Conservation (phyloP, 2,329 filamentous ascomycete species). For the Leptosphaerulina australis region DNA sequence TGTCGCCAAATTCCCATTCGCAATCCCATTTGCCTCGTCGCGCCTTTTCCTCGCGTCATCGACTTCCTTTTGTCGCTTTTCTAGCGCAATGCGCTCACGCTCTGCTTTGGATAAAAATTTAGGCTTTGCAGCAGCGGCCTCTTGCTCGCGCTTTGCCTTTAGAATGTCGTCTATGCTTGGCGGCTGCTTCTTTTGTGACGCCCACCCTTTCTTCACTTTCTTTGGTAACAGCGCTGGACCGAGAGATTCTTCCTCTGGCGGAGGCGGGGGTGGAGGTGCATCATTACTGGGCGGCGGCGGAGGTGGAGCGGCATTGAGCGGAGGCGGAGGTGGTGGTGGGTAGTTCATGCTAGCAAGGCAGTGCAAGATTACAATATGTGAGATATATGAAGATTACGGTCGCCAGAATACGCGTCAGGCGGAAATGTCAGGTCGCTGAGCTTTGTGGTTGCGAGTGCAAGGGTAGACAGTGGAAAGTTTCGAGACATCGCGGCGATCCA, state of each 20-base stretch:
- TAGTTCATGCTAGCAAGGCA: not conserved
- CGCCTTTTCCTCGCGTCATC: slow-evolving; percentile 62
- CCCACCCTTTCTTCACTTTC: slow-evolving; percentile 63
- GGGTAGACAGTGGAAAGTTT: not conserved
- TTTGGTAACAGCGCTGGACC: slow-evolving; percentile 45
- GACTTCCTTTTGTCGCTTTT: slow-evolving; percentile 75
- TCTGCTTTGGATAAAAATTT: slow-evolving; percentile 86
- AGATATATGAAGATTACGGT: not conserved
- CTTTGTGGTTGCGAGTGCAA: slow-evolving; percentile 8
- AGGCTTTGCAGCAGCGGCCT: slow-evolving; percentile 83
- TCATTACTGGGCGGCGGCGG: slow-evolving; percentile 24
- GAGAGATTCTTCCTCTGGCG: slow-evolving; percentile 29
- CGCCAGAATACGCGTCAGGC: not conserved
- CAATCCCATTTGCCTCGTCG: slow-evolving; percentile 39
- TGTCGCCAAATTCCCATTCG: slow-evolving; percentile 9
- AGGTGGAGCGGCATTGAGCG: slow-evolving; percentile 31
- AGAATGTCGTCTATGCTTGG: slow-evolving; percentile 86
- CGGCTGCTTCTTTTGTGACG: slow-evolving; percentile 56
- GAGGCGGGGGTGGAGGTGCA: slow-evolving; percentile 26
- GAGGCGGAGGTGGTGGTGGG: slow-evolving; percentile 48
- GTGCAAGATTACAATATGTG: not conserved
- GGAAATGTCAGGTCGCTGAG: not conserved
- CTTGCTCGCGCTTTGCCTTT: slow-evolving; percentile 82
- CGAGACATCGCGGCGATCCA: not conserved
- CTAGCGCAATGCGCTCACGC: slow-evolving; percentile 77